These are phyloP conservation scores for Cynara cardunculus DNA, from an alignment of 129 eudicot genomes.

Conservation along the genomic window DNA sequence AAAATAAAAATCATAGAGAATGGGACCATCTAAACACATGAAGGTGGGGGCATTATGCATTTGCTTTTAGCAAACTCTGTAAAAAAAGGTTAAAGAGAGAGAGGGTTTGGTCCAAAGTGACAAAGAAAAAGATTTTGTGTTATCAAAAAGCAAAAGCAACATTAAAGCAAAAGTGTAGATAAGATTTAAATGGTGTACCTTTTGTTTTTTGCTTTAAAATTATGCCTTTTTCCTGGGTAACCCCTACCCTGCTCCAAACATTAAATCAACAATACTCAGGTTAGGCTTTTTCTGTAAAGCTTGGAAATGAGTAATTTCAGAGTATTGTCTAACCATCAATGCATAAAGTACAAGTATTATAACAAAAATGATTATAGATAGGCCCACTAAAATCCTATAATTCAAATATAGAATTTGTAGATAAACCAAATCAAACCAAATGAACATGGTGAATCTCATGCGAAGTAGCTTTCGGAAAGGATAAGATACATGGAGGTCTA, in stretches of 20 bases:
- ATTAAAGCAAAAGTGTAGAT: conserved; percentile 26
- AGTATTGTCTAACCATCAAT: neutral
- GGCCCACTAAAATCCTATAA: neutral
- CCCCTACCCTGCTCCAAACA: neutral
- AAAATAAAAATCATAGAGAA: neutral
- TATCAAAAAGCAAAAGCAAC: conserved; percentile 40
- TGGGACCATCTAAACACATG: conserved; percentile 26
- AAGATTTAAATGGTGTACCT: conserved; percentile 28
- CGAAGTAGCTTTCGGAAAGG: neutral
- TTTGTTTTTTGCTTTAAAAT: conserved; percentile 29
- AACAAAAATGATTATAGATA: neutral
- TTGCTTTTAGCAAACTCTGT: conserved; percentile 27
- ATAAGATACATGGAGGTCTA: neutral
- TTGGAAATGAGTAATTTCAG: neutral
- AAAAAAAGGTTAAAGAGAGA: conserved; percentile 30
- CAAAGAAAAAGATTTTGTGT: conserved; percentile 38
- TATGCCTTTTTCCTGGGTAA: conserved; percentile 15
- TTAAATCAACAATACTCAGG: neutral
- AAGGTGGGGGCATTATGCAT: conserved; percentile 27
- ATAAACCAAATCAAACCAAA: neutral
- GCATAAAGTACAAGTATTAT: neutral
- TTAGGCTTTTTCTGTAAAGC: neutral
- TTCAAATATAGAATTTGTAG: neutral
- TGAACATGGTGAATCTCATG: neutral
- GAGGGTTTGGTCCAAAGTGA: conserved; percentile 49